Percentiles rank a stretch among this genome's conserved stretches.
These are phyloP conservation scores for Skeletonema potamos DNA, from an alignment of 108 stramenopile genomes.

Conservation along the genomic window DNA sequence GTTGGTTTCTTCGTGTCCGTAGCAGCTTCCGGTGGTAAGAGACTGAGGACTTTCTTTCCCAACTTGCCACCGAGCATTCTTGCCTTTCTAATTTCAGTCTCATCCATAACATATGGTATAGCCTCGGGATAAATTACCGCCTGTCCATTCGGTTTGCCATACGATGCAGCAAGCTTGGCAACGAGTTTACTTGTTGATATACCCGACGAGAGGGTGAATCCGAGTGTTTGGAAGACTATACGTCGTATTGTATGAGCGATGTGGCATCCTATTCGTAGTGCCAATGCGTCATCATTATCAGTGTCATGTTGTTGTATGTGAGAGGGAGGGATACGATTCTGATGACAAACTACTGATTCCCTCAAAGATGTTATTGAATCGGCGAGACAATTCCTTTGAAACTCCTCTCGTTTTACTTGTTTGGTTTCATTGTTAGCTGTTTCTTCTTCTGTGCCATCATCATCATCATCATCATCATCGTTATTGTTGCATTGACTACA, in stretches of 20 bases:
- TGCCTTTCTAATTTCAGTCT: slow-evolving; percentile 73
- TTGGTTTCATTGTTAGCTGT: not conserved
- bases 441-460: not conserved
- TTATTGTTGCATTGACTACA: not conserved
- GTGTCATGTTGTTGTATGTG: not conserved
- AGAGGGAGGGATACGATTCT: not conserved
- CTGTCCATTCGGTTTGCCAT: slow-evolving; percentile 89
- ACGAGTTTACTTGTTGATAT: slow-evolving; percentile 80
- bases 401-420: slow-evolving; percentile 1
- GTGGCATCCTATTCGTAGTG: slow-evolving; percentile 53
- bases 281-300: slow-evolving; percentile 25
- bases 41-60: slow-evolving; percentile 56
- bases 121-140: slow-evolving; percentile 64
- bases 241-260: slow-evolving; percentile 58
- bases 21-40: slow-evolving; percentile 36
- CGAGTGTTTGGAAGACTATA: slow-evolving; percentile 56
- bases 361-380: slow-evolving; percentile 18
- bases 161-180: slow-evolving; percentile 82
- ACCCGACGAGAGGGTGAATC: slow-evolving; percentile 82
- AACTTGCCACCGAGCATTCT: slow-evolving; percentile 86
- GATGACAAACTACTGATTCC: slow-evolving; percentile 36
- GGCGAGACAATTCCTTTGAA: slow-evolving; percentile 14
- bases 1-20: slow-evolving; percentile 27
- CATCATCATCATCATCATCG: slow-evolving; percentile 15
- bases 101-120: slow-evolving; percentile 56